Percentiles rank a stretch among this genome's conserved stretches.
phyloP scores from a whole-genome alignment of 345 rosid genomes.

The Luvunga scandens region DNA sequence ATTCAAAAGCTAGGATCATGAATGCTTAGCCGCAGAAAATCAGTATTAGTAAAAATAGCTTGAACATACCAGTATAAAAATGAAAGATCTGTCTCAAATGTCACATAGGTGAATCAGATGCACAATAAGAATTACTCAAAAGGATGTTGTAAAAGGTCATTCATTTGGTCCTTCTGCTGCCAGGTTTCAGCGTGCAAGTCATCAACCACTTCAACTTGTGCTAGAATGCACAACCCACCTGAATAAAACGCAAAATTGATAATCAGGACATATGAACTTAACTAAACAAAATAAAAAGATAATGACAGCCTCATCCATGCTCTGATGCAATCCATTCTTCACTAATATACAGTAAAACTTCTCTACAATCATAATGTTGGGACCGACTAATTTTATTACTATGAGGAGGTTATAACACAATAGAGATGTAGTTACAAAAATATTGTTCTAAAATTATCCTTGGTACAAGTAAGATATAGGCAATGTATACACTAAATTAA shows the following conservation, averaged over 20 bases:
- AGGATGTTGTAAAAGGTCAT: neutral
- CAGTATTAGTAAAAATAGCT: neutral
- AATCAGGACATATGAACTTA: neutral
- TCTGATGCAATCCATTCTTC: neutral
- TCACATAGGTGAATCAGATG: slow-evolving; percentile 3
- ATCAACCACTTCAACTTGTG: neutral
- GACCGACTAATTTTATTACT: no score
- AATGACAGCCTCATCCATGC: neutral
- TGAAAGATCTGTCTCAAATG: slow-evolving; percentile 2
- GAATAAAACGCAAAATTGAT: neutral
- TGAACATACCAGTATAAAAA: neutral
- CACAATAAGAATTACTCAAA: slow-evolving; percentile 4
- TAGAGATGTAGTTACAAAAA: no score
- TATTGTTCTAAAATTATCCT: no score
- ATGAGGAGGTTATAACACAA: no score
- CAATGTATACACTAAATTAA: no score
- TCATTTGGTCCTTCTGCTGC: neutral
- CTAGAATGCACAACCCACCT: neutral
- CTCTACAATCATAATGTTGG: no score
- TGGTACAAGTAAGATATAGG: no score
- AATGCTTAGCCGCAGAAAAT: neutral
- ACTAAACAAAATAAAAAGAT: neutral
- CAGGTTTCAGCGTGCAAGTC: neutral
- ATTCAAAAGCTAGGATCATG: neutral
- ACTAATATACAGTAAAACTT: no score